Evolutionary conservation across 2,329 filamentous ascomycete species (phyloP).

Genomic region (Falciphora oryzae): DNA sequence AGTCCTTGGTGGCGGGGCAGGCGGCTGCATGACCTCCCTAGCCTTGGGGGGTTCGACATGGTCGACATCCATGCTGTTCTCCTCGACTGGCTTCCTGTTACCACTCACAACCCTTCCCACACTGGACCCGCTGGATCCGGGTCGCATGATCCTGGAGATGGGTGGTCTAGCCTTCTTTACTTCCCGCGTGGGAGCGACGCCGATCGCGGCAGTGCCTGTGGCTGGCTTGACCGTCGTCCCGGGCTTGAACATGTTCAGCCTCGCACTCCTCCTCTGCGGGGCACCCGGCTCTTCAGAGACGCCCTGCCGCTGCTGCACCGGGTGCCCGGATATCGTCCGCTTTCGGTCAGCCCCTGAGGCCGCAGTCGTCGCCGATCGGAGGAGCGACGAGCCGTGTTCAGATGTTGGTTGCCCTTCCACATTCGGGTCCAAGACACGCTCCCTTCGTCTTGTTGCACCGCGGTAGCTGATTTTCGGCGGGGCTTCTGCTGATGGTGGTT

Average conservation of each 20-base stretch:
- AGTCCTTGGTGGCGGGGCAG: conserved; percentile 31
- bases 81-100: conserved; percentile 69
- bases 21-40: conserved; percentile 36
- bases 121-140: conserved; percentile 60
- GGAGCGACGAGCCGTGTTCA: conserved; percentile 32
- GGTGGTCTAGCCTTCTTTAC: conserved; percentile 79
- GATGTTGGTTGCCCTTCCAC: conserved; percentile 20
- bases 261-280: conserved; percentile 64
- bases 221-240: conserved; percentile 59
- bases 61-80: conserved; percentile 64
- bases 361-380: conserved; percentile 33
- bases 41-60: conserved; percentile 51
- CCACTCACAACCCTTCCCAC: conserved; percentile 86
- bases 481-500: conserved; percentile 47
- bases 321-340: conserved; percentile 85
- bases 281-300: conserved; percentile 56
- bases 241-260: conserved; percentile 64
- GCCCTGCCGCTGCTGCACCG: conserved; percentile 43
- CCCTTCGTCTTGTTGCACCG: conserved; percentile 37
- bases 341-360: conserved; percentile 62
- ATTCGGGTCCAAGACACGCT: conserved; percentile 32
- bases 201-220: conserved; percentile 49
- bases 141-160: conserved; percentile 58
- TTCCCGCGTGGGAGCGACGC: conserved; percentile 61
- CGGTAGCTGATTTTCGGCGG: conserved; percentile 61